Percentiles rank a stretch among this genome's conserved stretches.
Evolutionary conservation across 805 yeast genomes (phyloP).

Genomic region (Citeromyces matritensis): DNA sequence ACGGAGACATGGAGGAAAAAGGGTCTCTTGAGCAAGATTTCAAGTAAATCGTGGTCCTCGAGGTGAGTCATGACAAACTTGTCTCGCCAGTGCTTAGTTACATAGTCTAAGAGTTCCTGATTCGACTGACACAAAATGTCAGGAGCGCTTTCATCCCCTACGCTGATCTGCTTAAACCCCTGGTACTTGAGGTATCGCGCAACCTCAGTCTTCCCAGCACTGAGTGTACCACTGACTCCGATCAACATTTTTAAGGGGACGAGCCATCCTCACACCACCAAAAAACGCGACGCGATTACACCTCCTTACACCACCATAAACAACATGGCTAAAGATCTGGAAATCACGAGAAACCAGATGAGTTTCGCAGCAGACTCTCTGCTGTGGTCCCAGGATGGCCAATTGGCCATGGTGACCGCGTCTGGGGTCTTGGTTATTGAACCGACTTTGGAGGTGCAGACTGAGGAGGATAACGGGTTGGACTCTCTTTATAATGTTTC

Average conservation of each 20-base stretch:
- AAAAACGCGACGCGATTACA: not conserved
- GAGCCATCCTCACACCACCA: not conserved
- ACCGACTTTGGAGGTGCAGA: not conserved
- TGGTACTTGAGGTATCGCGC: slow-evolving; percentile 35
- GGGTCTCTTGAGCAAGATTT: slow-evolving; percentile 49
- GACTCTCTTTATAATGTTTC: not conserved
- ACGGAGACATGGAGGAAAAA: slow-evolving; percentile 69
- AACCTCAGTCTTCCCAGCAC: slow-evolving; percentile 55
- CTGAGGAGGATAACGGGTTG: slow-evolving; percentile 1
- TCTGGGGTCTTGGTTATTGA: slow-evolving; percentile 1
- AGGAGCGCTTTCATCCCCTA: slow-evolving; percentile 8
- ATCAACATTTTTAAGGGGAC: slow-evolving; percentile 35
- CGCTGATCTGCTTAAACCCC: slow-evolving; percentile 28
- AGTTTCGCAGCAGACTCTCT: slow-evolving; percentile 3
- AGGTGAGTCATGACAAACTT: slow-evolving; percentile 46
- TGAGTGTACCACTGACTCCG: slow-evolving; percentile 57
- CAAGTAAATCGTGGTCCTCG: slow-evolving; percentile 22
- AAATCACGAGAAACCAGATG: slow-evolving; percentile 2
- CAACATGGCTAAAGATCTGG: slow-evolving; percentile 3
- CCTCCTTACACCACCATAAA: not conserved
- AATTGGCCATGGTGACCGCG: slow-evolving; percentile 1
- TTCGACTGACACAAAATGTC: slow-evolving; percentile 18
- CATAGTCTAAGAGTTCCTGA: slow-evolving; percentile 36
- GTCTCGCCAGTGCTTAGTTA: slow-evolving; percentile 51
- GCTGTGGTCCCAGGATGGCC: slow-evolving; percentile 2